phyloP scores from a whole-genome alignment of 2,329 filamentous ascomycete species.

The Nectriaceae sp. region DNA sequence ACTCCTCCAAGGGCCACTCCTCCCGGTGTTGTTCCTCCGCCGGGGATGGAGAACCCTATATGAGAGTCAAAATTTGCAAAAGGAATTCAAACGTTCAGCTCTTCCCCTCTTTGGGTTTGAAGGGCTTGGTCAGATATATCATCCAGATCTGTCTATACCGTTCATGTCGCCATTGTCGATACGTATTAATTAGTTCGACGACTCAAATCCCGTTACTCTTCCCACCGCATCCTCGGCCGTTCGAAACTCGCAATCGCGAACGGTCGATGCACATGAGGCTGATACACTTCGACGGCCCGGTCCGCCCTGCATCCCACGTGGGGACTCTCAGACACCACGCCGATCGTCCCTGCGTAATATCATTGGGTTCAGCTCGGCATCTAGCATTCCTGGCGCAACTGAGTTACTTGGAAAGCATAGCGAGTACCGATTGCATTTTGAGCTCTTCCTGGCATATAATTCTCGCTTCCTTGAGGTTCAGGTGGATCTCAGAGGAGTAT shows the following conservation, averaged over 20 bases:
- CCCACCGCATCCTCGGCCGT: no score
- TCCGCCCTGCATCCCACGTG: constrained; percentile 18
- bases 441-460: constrained; percentile 8
- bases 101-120: no score
- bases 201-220: no score
- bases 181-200: no score
- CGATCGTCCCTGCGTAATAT: constrained; percentile 4
- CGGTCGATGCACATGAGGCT: no score
- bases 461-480: not conserved
- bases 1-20: constrained; percentile 28
- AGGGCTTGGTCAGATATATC: no score
- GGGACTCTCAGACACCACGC: constrained; percentile 18
- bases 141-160: no score
- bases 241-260: no score
- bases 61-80: no score
- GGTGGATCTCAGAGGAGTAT: not conserved
- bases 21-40: no score
- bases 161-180: no score
- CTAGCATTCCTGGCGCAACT: not conserved
- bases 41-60: constrained; percentile 48
- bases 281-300: constrained; percentile 25
- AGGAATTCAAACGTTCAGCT: no score
- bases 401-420: constrained; percentile 1
- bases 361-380: constrained; percentile 6
- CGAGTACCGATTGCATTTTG: not conserved